Percentiles rank a stretch among this genome's conserved stretches.
phyloP scores from a whole-genome alignment of 805 yeast species.

The Wickerhamia fluorescens region DNA sequence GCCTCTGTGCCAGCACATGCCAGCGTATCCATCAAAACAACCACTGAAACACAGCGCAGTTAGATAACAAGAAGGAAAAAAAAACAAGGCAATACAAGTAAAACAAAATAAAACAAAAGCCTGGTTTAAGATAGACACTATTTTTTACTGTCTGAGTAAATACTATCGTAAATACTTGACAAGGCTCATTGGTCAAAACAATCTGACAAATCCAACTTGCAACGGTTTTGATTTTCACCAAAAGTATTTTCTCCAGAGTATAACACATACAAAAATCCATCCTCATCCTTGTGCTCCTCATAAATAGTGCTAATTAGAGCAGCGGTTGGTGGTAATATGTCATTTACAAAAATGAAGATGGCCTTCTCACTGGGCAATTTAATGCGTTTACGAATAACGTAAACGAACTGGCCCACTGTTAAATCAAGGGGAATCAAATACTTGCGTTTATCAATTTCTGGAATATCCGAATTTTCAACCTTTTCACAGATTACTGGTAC shows the following conservation, averaged over 20 bases:
- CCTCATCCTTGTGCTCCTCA: slow-evolving; percentile 96
- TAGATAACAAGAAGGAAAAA: too few species aligned
- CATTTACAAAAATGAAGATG: slow-evolving; percentile 93
- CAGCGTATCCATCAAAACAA: too few species aligned
- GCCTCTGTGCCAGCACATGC: too few species aligned
- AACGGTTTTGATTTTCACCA: slow-evolving; percentile 39
- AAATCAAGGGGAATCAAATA: slow-evolving; percentile 93
- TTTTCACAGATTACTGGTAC: slow-evolving; percentile 97
- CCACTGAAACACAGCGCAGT: too few species aligned
- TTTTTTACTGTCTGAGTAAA: too few species aligned
- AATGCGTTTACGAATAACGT: slow-evolving; percentile 93
- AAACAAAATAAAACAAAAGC: neutral
- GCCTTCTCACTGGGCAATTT: slow-evolving; percentile 97
- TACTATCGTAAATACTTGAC: neutral
- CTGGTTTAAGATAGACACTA: too few species aligned
- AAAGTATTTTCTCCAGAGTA: slow-evolving; percentile 98
- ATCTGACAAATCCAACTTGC: slow-evolving; percentile 5
- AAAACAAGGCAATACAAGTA: neutral
- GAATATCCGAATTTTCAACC: slow-evolving; percentile 93
- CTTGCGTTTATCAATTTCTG: slow-evolving; percentile 94
- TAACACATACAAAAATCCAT: slow-evolving; percentile 91
- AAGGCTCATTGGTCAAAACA: neutral
- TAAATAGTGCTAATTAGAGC: slow-evolving; percentile 92
- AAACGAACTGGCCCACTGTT: slow-evolving; percentile 96
- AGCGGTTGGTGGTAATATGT: slow-evolving; percentile 95